A percentile compares a stretch with the other conserved stretches of the same genome.
phyloP scores from a whole-genome alignment of 192 early-diverging fungal species.

The Rhizoclosmatium globosum region DNA sequence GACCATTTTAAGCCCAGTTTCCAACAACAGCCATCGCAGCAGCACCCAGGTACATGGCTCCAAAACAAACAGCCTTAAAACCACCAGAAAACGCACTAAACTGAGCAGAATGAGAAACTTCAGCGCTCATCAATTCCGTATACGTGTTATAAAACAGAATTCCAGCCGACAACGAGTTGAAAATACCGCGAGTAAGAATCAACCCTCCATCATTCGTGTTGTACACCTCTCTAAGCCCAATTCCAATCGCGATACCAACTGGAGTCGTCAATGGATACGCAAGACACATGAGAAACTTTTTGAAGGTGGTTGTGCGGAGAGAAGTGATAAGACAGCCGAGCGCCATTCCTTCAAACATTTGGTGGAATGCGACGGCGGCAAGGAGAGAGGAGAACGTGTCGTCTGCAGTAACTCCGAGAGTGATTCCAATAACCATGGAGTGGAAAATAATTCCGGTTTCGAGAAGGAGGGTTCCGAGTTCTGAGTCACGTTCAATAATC shows the following conservation, averaged over 20 bases:
- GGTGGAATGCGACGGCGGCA: slow-evolving; percentile 58
- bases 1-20: slow-evolving; percentile 65
- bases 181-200: slow-evolving; percentile 74
- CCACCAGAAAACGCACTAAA: slow-evolving; percentile 54
- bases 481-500: neutral
- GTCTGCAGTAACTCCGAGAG: slow-evolving; percentile 43
- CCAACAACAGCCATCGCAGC: slow-evolving; percentile 79
- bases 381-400: slow-evolving; percentile 52
- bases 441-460: slow-evolving; percentile 57
- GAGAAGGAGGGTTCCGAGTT: slow-evolving; percentile 42
- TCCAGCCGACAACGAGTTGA: slow-evolving; percentile 81
- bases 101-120: slow-evolving; percentile 64
- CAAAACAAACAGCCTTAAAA: slow-evolving; percentile 63
- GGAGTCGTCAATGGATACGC: slow-evolving; percentile 82
- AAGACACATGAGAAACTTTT: slow-evolving; percentile 22
- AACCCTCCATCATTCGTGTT: slow-evolving; percentile 59
- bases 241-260: slow-evolving; percentile 79
- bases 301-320: neutral
- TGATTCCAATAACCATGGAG: slow-evolving; percentile 48
- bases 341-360: slow-evolving; percentile 53
- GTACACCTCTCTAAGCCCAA: slow-evolving; percentile 57
- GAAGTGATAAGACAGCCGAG: slow-evolving; percentile 32
- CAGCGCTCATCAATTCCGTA: slow-evolving; percentile 76
- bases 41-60: slow-evolving; percentile 76
- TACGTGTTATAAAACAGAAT: slow-evolving; percentile 84